These are phyloP conservation scores for Lachancea thermotolerans DNA, from an alignment of 805 yeast species.

Conservation along the genomic window DNA sequence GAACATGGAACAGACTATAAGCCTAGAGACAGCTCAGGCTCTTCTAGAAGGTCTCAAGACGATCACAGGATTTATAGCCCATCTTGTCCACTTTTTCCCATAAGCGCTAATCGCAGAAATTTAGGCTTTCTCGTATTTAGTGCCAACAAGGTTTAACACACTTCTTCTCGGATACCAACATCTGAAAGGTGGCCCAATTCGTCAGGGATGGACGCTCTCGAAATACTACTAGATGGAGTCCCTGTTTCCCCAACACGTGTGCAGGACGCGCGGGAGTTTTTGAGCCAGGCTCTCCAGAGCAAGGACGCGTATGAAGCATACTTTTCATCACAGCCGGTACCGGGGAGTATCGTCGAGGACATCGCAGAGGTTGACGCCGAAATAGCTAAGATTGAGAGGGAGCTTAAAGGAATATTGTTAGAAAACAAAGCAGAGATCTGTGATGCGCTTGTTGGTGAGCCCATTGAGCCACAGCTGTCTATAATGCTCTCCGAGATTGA, in stretches of 20 bases:
- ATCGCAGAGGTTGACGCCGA: constrained; percentile 64
- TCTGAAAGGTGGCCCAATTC: too few species aligned
- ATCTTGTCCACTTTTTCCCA: too few species aligned
- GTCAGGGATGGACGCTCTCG: background rate
- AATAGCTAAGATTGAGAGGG: constrained; percentile 42
- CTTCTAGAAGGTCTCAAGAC: too few species aligned
- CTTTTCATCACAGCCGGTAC: constrained; percentile 35
- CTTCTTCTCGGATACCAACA: too few species aligned
- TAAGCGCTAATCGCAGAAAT: too few species aligned
- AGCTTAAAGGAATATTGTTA: constrained; percentile 36
- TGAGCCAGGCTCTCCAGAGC: constrained; percentile 28
- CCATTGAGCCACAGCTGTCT: constrained; percentile 10
- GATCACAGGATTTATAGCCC: too few species aligned
- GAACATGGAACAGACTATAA: too few species aligned
- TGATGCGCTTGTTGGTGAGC: constrained; percentile 36
- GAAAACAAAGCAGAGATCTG: constrained; percentile 34
- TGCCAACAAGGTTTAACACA: too few species aligned
- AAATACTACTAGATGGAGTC: constrained; percentile 2
- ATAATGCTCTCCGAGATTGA: constrained; percentile 19
- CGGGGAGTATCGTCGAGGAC: constrained; percentile 46
- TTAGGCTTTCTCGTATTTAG: too few species aligned
- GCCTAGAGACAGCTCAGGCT: too few species aligned
- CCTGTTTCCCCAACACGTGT: background rate
- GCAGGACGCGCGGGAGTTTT: background rate
- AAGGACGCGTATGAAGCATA: constrained; percentile 40